Base-by-base conservation (phyloP, 192 early-diverging fungal species). In the Backusella tarrabulga region DNA sequence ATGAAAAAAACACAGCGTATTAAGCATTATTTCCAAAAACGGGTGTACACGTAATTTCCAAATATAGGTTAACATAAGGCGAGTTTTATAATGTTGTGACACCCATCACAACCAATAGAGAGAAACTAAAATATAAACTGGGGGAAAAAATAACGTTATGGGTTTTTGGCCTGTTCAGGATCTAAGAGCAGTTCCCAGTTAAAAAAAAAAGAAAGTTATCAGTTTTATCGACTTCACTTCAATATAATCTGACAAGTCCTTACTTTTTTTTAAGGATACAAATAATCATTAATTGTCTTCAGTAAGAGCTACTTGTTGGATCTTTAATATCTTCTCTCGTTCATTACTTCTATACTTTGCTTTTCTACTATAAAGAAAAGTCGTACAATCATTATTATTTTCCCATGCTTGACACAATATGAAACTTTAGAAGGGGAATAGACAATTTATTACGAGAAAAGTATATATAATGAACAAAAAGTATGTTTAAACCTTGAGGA, bases 401-500 rank as follows among this genome's bases (percentile, higher is more conserved):
- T 63, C 56, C 56, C 56, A 63, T 23, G 21, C 21, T 63, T 63
- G 56, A 14, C 56, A 63, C 8, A 14, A 14, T 12, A 29, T 63
- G 26, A 29, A 63, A 29, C 11, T 63, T 29, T 26, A 50, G 19
- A 50, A 50, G 23, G 56, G 56, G 54, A 56, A 63, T 63, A 63
- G 21, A 29, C 11, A 63, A 63, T 63, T 63, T 63, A 63, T 63
- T 63, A 60, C 54, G 29, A 63, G 29, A 12, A 29, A 29, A 60
- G 21, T 21, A 56, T 21, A 29, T 9, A 63, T 14, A 26, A 12
- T 26, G 56, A 63, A 29, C 5, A 63, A 63, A 29, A 29, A 6
- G 23, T 29, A 23, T 34, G 15, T 29, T 44, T 72, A 72, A 41
- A n/a, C 42, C 71, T 50, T 72, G 40, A 86, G 76, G 69, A 88